phyloP scores from a whole-genome alignment of 2,329 filamentous ascomycete genomes.

The Pleoardoris graminearum region DNA sequence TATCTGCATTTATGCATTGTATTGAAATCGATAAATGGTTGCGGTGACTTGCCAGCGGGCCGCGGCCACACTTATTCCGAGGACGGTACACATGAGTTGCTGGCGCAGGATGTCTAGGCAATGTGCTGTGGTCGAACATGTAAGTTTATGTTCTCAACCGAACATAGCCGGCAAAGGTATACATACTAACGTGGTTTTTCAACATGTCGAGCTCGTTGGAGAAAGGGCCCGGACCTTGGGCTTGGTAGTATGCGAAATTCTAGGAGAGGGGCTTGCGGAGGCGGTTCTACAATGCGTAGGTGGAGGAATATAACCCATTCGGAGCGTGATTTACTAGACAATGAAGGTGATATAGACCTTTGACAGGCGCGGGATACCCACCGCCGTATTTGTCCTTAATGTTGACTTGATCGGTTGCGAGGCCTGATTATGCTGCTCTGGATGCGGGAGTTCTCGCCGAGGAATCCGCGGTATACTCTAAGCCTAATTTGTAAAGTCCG shows the following conservation, averaged over 20 bases:
- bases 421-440: slow-evolving; percentile 54
- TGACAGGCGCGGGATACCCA: slow-evolving; percentile 61
- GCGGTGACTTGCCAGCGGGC: slow-evolving; percentile 51
- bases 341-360: slow-evolving; percentile 61
- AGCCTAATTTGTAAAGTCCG: neutral
- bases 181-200: slow-evolving; percentile 61
- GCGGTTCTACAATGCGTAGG: slow-evolving; percentile 53
- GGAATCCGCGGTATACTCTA: slow-evolving; percentile 16
- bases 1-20: slow-evolving; percentile 63
- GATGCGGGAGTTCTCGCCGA: slow-evolving; percentile 54
- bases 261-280: slow-evolving; percentile 62
- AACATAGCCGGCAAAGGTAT: too few species aligned
- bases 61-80: slow-evolving; percentile 65
- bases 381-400: slow-evolving; percentile 61
- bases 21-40: slow-evolving; percentile 65
- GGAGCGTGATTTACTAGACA: slow-evolving; percentile 57
- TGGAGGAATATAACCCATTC: too few species aligned
- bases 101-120: slow-evolving; percentile 66
- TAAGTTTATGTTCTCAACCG: too few species aligned
- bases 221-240: slow-evolving; percentile 57
- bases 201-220: slow-evolving; percentile 58
- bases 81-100: slow-evolving; percentile 65
- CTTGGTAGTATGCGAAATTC: slow-evolving; percentile 63
- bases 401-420: slow-evolving; percentile 61
- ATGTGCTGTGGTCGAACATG: slow-evolving; percentile 45